These are phyloP conservation scores for Fusarium nematophilum DNA, from an alignment of 2,329 filamentous ascomycete genomes.

Conservation along the genomic window DNA sequence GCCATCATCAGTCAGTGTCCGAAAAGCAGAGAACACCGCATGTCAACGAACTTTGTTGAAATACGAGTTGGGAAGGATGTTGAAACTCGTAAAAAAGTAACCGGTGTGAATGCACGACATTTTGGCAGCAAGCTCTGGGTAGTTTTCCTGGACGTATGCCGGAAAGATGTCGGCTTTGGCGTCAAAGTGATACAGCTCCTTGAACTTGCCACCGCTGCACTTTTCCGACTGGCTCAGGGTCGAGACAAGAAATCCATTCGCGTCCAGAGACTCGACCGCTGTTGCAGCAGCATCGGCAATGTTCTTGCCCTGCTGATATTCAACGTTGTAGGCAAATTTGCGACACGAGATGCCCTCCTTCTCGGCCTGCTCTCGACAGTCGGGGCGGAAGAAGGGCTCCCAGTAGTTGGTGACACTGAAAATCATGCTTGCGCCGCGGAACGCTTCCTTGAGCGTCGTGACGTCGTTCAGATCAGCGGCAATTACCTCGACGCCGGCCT, in stretches of 20 bases:
- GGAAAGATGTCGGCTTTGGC: slow-evolving; percentile 64
- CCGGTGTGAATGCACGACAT: slow-evolving; percentile 64
- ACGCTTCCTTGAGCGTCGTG: slow-evolving; percentile 52
- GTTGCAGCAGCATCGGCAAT: slow-evolving; percentile 64
- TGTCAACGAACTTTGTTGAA: slow-evolving; percentile 54
- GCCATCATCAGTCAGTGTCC: not conserved
- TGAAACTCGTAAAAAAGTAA: slow-evolving; percentile 60
- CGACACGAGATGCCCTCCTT: slow-evolving; percentile 55
- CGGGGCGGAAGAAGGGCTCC: slow-evolving; percentile 60
- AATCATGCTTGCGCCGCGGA: slow-evolving; percentile 60
- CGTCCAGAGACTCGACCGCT: slow-evolving; percentile 53
- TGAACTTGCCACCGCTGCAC: slow-evolving; percentile 58
- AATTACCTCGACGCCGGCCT: slow-evolving; percentile 57
- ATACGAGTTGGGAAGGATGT: slow-evolving; percentile 58
- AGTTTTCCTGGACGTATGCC: slow-evolving; percentile 54
- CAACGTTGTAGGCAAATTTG: slow-evolving; percentile 59
- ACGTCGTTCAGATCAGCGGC: slow-evolving; percentile 57
- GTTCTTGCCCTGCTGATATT: slow-evolving; percentile 57
- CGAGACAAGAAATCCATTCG: slow-evolving; percentile 62
- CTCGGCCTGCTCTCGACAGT: slow-evolving; percentile 53
- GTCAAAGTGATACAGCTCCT: slow-evolving; percentile 65
- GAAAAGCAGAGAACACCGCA: fast-evolving
- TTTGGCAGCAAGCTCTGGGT: slow-evolving; percentile 59
- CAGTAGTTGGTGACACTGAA: slow-evolving; percentile 69
- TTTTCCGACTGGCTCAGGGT: slow-evolving; percentile 61